These are phyloP conservation scores for Cryptomeria japonica DNA, from an alignment of 75 land plant species.

Conservation along the genomic window DNA sequence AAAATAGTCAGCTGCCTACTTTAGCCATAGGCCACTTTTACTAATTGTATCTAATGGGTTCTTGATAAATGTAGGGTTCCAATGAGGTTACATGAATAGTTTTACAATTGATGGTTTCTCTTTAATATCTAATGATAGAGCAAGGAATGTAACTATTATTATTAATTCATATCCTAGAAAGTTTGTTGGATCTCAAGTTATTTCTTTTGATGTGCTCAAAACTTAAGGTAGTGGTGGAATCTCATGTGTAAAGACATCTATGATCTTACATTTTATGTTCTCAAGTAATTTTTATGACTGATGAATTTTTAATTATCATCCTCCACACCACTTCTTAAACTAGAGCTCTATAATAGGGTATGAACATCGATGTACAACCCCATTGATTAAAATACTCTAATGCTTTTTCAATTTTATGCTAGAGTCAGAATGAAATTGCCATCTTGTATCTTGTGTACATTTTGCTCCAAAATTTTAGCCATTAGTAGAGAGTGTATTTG, in stretches of 20 bases:
- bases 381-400: too few species aligned
- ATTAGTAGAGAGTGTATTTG: too few species aligned
- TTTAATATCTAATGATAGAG: conserved; percentile 62
- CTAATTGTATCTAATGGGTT: too few species aligned
- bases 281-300: neutral
- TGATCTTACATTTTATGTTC: conserved; percentile 77
- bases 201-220: conserved; percentile 46
- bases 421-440: too few species aligned
- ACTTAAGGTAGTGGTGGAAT: conserved; percentile 57
- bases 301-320: neutral
- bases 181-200: conserved; percentile 46
- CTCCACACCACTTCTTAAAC: too few species aligned
- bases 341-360: too few species aligned
- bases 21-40: too few species aligned
- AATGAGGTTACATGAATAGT: conserved; percentile 89
- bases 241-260: conserved; percentile 92
- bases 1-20: too few species aligned
- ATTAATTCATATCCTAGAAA: conserved; percentile 67
- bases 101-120: conserved; percentile 89
- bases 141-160: conserved; percentile 84
- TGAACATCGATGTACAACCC: too few species aligned
- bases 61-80: conserved; percentile 53
- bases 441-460: too few species aligned
- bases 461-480: too few species aligned
- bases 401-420: too few species aligned